Evolutionary conservation across 495 filamentous ascomycete genomes (phyloP).

Genomic region (Talaromyces nanjingensis): DNA sequence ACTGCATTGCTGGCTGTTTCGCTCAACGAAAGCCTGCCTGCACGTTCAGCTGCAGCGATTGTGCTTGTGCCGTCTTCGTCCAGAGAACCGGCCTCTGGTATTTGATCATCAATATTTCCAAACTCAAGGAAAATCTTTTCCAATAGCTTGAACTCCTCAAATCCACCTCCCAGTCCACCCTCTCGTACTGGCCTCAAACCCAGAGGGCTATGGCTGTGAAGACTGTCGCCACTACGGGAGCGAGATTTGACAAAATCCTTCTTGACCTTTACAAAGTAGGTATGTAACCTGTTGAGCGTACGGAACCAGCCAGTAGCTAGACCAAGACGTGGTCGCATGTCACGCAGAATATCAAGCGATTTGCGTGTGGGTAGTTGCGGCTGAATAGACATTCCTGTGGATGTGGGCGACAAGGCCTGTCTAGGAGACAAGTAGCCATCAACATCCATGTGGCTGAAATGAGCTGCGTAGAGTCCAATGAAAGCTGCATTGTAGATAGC

Average conservation of each 20-base stretch:
- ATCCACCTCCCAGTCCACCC: conserved; percentile 51
- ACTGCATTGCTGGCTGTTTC: conserved; percentile 36
- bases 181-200: conserved; percentile 39
- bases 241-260: conserved; percentile 46
- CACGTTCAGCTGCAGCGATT: conserved; percentile 23
- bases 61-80: conserved; percentile 29
- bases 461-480: conserved; percentile 58
- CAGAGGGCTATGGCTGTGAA: conserved; percentile 26
- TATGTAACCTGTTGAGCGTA: conserved; percentile 60
- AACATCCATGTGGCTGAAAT: conserved; percentile 75
- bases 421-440: conserved; percentile 47
- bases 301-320: conserved; percentile 67
- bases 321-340: conserved; percentile 59
- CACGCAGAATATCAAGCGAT: conserved; percentile 45
- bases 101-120: conserved; percentile 42
- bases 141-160: conserved; percentile 64
- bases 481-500: conserved; percentile 78
- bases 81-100: conserved; percentile 19
- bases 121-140: conserved; percentile 53
- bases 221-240: conserved; percentile 34
- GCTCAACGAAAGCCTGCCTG: conserved; percentile 23
- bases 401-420: conserved; percentile 18
- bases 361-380: conserved; percentile 39
- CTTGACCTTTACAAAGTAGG: conserved; percentile 59
- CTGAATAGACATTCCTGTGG: conserved; percentile 4